Evolutionary conservation across 495 filamentous ascomycete species (phyloP).

Genomic region (Achaetomiella virescens): DNA sequence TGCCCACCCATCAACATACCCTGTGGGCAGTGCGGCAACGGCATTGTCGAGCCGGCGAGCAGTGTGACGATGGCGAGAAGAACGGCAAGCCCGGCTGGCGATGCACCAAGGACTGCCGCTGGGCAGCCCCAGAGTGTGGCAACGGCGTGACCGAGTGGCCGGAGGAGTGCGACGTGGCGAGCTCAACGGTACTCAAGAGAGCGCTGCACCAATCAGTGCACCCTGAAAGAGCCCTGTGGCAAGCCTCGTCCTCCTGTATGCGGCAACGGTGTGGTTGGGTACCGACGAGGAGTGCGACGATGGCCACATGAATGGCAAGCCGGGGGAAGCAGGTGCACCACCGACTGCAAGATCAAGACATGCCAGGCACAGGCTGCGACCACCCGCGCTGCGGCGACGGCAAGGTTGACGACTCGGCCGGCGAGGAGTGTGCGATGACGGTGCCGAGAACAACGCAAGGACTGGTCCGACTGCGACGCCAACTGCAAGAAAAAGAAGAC

Average conservation of each 20-base stretch:
- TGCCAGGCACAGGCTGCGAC: not conserved
- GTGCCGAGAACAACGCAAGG: constrained; percentile 14
- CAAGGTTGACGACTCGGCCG: constrained; percentile 3
- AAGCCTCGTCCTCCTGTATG: constrained; percentile 13
- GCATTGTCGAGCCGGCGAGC: constrained; percentile 18
- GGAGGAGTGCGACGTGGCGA: constrained; percentile 22
- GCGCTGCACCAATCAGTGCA: constrained; percentile 13
- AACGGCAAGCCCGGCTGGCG: constrained; percentile 10
- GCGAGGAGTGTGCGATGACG: constrained; percentile 23
- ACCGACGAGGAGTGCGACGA: constrained; percentile 15
- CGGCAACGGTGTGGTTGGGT: constrained; percentile 18
- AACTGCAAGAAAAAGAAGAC: constrained; percentile 3
- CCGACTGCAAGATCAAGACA: not conserved
- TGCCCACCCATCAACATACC: constrained; percentile 10
- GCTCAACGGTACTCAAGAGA: constrained; percentile 11
- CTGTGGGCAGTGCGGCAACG: constrained; percentile 14
- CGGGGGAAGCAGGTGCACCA: constrained; percentile 13
- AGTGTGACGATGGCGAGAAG: constrained; percentile 16
- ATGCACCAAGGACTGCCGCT: constrained; percentile 15
- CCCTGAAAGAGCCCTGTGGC: constrained; percentile 10
- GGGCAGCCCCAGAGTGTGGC: constrained; percentile 8
- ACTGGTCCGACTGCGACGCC: constrained; percentile 9
- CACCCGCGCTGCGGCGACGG: constrained; percentile 14
- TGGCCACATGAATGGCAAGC: constrained; percentile 13
- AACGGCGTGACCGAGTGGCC: constrained; percentile 18